Evolutionary conservation across 1,284 basidiomycete genomes (phyloP).

Genomic region (Cystobasidium sp.): DNA sequence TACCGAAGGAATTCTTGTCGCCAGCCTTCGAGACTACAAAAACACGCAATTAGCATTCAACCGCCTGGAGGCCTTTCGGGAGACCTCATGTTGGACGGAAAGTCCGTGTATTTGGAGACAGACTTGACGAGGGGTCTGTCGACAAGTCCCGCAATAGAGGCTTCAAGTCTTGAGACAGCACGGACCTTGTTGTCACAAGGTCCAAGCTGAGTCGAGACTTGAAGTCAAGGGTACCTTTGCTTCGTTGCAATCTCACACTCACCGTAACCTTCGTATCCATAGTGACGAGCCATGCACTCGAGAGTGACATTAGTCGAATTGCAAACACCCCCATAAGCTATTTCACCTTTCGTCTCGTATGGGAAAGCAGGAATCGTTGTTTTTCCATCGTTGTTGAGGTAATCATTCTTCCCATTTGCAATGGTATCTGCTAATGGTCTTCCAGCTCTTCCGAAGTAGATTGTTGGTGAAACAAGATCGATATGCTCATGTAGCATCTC

Average conservation of each 20-base stretch:
- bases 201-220: neutral
- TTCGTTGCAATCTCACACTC: neutral
- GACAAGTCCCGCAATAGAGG: too few species aligned
- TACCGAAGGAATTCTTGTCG: constrained; percentile 29
- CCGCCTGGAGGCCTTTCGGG: too few species aligned
- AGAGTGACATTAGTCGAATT: constrained; percentile 23
- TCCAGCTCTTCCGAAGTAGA: constrained; percentile 26
- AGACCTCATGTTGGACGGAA: too few species aligned
- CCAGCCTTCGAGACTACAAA: constrained; percentile 15
- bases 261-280: constrained; percentile 22
- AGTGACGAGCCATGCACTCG: constrained; percentile 15
- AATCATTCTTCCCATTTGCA: neutral
- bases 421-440: constrained; percentile 10
- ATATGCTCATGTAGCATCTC: constrained; percentile 23
- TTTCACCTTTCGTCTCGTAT: neutral
- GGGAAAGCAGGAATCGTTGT: constrained; percentile 9
- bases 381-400: neutral
- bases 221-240: neutral
- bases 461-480: constrained; percentile 8
- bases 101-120: too few species aligned
- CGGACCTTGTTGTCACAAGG: too few species aligned
- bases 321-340: constrained; percentile 16
- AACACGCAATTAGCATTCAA: too few species aligned
- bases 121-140: too few species aligned
- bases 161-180: too few species aligned